Percentiles rank a stretch among this genome's conserved stretches.
These are phyloP conservation scores for Termitomyces sp. DNA, from an alignment of 768 basidiomycete species.

Conservation along the genomic window DNA sequence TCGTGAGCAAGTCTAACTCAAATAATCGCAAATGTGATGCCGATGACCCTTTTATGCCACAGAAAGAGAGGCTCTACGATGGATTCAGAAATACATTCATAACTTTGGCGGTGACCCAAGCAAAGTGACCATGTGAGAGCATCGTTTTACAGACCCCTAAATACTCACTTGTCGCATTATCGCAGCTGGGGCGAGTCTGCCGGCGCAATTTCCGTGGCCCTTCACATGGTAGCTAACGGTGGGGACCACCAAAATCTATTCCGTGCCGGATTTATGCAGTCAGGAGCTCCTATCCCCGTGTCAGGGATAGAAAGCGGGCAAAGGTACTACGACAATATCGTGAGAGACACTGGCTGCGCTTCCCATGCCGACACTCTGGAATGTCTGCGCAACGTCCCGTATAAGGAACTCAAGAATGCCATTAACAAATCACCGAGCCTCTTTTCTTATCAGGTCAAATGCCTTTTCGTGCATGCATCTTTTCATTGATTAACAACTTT, in stretches of 20 bases:
- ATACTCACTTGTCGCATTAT: not conserved
- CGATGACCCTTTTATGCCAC: not conserved
- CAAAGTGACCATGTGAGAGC: slow-evolving; percentile 51
- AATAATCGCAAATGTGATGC: not conserved
- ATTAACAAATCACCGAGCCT: slow-evolving; percentile 36
- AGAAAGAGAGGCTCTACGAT: slow-evolving; percentile 55
- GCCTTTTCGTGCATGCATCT: slow-evolving; percentile 10
- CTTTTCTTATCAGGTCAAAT: slow-evolving; percentile 25
- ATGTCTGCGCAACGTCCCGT: slow-evolving; percentile 37
- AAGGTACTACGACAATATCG: slow-evolving; percentile 39
- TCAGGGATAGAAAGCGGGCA: slow-evolving; percentile 40
- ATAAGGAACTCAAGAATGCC: slow-evolving; percentile 31
- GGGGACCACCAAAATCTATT: slow-evolving; percentile 43
- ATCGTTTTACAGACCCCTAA: not conserved
- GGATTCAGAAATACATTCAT: slow-evolving; percentile 62
- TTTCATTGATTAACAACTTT: slow-evolving; percentile 14
- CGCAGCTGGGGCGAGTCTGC: slow-evolving; percentile 35
- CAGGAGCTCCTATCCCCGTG: slow-evolving; percentile 40
- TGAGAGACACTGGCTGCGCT: slow-evolving; percentile 35
- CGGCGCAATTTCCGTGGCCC: slow-evolving; percentile 47
- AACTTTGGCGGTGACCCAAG: slow-evolving; percentile 61
- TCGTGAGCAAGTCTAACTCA: slow-evolving; percentile 30
- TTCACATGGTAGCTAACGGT: slow-evolving; percentile 44
- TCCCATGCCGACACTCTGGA: slow-evolving; percentile 32
- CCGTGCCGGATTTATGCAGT: slow-evolving; percentile 47